These are phyloP conservation scores for Podila epicladia DNA, from an alignment of 192 early-diverging fungal genomes.

Conservation along the genomic window DNA sequence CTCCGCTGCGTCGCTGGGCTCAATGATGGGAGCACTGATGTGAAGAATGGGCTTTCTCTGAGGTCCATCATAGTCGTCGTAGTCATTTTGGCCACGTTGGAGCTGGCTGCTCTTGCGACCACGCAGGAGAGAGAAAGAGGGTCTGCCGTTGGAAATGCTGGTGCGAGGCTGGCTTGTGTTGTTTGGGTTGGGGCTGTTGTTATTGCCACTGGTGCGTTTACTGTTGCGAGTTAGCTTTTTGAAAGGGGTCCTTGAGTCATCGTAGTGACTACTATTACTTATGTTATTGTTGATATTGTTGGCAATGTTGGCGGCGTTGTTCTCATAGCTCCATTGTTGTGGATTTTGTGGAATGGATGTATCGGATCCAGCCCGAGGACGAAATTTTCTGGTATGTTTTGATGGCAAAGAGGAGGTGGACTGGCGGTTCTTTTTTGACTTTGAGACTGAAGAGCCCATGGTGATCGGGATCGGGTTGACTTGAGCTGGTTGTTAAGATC, in stretches of 20 bases:
- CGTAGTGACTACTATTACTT: background rate
- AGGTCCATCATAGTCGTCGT: background rate
- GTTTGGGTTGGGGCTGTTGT: slow-evolving; percentile 11
- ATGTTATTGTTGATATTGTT: background rate
- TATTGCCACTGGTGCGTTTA: background rate
- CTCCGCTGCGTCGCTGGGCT: slow-evolving; percentile 1
- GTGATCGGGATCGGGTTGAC: background rate
- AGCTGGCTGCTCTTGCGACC: slow-evolving; percentile 27
- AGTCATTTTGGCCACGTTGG: slow-evolving; percentile 9
- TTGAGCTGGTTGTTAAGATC: no score
- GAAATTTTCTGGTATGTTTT: slow-evolving; percentile 1
- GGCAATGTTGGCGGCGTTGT: background rate
- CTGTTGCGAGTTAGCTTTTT: background rate
- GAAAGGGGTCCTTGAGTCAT: background rate
- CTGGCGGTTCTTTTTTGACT: slow-evolving; percentile 43
- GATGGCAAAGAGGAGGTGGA: slow-evolving; percentile 12
- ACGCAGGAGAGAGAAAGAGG: slow-evolving; percentile 24
- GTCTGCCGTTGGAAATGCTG: slow-evolving; percentile 16
- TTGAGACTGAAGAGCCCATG: slow-evolving; percentile 46
- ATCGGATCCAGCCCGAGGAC: background rate
- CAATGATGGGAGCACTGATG: slow-evolving; percentile 31
- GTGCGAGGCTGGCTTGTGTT: slow-evolving; percentile 32
- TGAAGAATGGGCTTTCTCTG: slow-evolving; percentile 2
- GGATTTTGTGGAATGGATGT: slow-evolving; percentile 12
- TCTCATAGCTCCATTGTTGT: slow-evolving; percentile 13